These are phyloP conservation scores for Citrus sp. DNA, from an alignment of 345 rosid genomes.

Conservation along the genomic window DNA sequence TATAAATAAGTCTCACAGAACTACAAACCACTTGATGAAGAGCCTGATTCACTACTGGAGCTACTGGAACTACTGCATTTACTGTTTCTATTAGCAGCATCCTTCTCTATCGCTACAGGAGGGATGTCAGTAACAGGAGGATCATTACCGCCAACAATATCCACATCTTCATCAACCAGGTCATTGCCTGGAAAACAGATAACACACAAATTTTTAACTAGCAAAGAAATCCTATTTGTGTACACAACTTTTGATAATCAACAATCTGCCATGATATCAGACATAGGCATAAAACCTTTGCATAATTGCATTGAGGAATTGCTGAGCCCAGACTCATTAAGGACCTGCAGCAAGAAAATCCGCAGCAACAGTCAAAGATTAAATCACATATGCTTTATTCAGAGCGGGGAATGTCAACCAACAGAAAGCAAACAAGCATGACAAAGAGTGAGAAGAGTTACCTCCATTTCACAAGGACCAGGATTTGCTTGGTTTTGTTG, in stretches of 20 bases:
- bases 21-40: conserved; percentile 74
- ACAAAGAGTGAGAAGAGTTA: conserved; percentile 21
- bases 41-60: conserved; percentile 73
- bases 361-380: conserved; percentile 20
- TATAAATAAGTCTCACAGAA: conserved; percentile 25
- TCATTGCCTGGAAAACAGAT: conserved; percentile 48
- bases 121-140: conserved; percentile 49
- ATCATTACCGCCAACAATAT: conserved; percentile 78
- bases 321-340: conserved; percentile 62
- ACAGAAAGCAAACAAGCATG: conserved; percentile 5
- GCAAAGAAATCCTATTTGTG: neutral
- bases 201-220: conserved; percentile 17
- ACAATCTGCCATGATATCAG: conserved; percentile 2
- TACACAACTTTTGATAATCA: neutral
- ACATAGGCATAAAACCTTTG: conserved; percentile 46
- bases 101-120: conserved; percentile 60
- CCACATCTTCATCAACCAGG: conserved; percentile 65
- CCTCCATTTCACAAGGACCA: conserved; percentile 82
- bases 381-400: neutral
- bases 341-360: conserved; percentile 46
- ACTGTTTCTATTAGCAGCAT: conserved; percentile 44
- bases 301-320: conserved; percentile 55
- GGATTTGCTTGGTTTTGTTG: conserved; percentile 43
- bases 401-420: neutral
- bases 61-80: conserved; percentile 64